Evolutionary conservation across 306 rosid species (phyloP).

Genomic region (Lupinus albus): DNA sequence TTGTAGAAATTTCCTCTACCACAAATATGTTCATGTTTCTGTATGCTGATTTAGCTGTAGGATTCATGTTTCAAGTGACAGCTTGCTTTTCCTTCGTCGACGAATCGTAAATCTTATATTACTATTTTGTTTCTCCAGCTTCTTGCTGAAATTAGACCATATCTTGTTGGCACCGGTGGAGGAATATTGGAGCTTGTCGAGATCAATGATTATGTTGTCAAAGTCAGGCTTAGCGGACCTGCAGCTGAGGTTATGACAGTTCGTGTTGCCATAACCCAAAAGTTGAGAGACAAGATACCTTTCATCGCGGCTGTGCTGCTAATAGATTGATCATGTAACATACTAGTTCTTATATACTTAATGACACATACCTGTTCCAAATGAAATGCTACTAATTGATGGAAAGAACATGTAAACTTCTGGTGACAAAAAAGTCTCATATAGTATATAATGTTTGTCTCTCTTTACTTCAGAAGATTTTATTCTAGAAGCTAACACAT

Average conservation of each 20-base stretch:
- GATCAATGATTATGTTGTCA: slow-evolving; percentile 70
- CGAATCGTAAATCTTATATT: slow-evolving; percentile 3
- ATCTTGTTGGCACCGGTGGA: slow-evolving; percentile 93
- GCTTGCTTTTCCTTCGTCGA: slow-evolving; percentile 18
- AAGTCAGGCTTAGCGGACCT: slow-evolving; percentile 85
- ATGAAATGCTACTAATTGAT: slow-evolving; percentile 23
- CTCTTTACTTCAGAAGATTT: slow-evolving; percentile 2
- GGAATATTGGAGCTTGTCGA: slow-evolving; percentile 78
- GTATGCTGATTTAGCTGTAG: neutral
- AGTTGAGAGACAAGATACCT: slow-evolving; percentile 90
- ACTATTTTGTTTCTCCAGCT: slow-evolving; percentile 55
- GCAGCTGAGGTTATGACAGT: slow-evolving; percentile 93
- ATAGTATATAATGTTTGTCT: slow-evolving; percentile 19
- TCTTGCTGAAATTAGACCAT: slow-evolving; percentile 91
- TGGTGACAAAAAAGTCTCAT: slow-evolving; percentile 1
- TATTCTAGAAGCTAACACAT: slow-evolving; percentile 2
- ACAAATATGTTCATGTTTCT: slow-evolving; percentile 1
- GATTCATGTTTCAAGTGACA: slow-evolving; percentile 27
- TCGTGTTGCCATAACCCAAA: slow-evolving; percentile 90
- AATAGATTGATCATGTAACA: no score
- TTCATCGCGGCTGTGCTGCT: slow-evolving; percentile 87
- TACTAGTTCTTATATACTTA: neutral
- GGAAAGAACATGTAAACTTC: slow-evolving; percentile 28
- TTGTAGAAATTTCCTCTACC: slow-evolving; percentile 9
- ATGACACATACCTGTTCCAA: slow-evolving; percentile 26